Conservation (phyloP, 768 basidiomycete genomes). For the Mycena albidolilacea region DNA sequence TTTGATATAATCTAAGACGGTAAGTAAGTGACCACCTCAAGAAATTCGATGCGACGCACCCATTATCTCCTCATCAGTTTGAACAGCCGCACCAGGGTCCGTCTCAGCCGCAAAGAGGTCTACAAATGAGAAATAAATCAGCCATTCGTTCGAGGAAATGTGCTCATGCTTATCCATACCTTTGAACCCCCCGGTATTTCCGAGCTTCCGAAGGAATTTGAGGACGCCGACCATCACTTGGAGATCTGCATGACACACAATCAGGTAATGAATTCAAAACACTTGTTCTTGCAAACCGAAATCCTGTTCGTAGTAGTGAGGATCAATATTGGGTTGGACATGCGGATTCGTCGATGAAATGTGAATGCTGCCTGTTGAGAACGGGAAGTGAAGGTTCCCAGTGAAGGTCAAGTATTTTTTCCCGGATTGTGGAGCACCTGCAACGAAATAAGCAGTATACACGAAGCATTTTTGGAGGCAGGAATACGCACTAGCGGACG, state of each 20-base stretch:
- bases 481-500: conserved; percentile 16
- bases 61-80: conserved; percentile 40
- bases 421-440: conserved; percentile 30
- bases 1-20: conserved; percentile 29
- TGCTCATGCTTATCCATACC: background rate
- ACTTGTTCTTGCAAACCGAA: conserved; percentile 37
- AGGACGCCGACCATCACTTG: conserved; percentile 35
- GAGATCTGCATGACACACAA: background rate
- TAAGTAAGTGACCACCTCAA: background rate
- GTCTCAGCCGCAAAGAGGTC: conserved; percentile 26
- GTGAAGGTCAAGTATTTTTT: conserved; percentile 46
- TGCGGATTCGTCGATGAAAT: conserved; percentile 37
- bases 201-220: conserved; percentile 40
- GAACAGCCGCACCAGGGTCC: conserved; percentile 39
- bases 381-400: conserved; percentile 41
- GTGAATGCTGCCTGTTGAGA: conserved; percentile 45
- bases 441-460: background rate
- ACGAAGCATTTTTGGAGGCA: background rate
- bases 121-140: background rate
- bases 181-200: conserved; percentile 36
- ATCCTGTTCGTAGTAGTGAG: conserved; percentile 45
- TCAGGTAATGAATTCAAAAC: background rate
- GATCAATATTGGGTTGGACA: conserved; percentile 43
- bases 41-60: conserved; percentile 15
- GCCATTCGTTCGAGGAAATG: no score